Percentiles rank a stretch among this genome's conserved stretches.
Conservation (phyloP, 1,284 basidiomycete species). For the Puccinia polysora region DNA sequence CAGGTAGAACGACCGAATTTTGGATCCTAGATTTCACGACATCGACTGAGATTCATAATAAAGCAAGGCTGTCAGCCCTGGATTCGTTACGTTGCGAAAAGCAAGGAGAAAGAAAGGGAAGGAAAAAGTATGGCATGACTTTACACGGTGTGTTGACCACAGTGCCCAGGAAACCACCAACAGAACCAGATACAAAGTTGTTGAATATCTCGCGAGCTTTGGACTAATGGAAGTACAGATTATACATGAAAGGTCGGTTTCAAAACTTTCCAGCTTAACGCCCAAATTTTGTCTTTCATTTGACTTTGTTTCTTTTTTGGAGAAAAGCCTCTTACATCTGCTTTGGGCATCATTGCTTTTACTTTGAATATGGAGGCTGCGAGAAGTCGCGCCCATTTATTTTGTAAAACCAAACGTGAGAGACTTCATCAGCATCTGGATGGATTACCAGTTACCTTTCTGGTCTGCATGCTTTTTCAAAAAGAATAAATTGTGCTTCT, state of each 20-base stretch:
- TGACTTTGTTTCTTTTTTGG: not conserved
- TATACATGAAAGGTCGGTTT: not conserved
- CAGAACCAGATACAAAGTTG: constrained; percentile 82
- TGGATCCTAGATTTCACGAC: constrained; percentile 96
- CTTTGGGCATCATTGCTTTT: constrained; percentile 33
- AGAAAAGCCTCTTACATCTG: constrained; percentile 29
- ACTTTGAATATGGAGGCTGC: not conserved
- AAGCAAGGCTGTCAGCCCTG: constrained; percentile 59
- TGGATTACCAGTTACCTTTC: too few relatives aligned
- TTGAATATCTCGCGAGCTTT: constrained; percentile 72
- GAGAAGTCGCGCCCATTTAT: too few relatives aligned
- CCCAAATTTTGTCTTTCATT: constrained; percentile 9
- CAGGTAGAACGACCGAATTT: constrained; percentile 63
- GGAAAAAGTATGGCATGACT: too few relatives aligned
- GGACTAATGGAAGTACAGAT: constrained; percentile 58
- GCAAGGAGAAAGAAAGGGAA: constrained; percentile 9
- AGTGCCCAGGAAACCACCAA: constrained; percentile 84
- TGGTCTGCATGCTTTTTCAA: too few relatives aligned
- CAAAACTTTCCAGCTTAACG: too few relatives aligned
- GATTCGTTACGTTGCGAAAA: not conserved
- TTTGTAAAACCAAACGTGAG: too few relatives aligned
- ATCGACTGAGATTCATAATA: constrained; percentile 59
- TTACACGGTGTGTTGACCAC: constrained; percentile 57
- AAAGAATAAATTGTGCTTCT: constrained; percentile 55
- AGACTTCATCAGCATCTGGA: too few relatives aligned